A percentile compares a stretch with the other conserved stretches of the same genome.
phyloP scores from a whole-genome alignment of 2,329 filamentous ascomycete genomes.

The Fusarium begoniae region DNA sequence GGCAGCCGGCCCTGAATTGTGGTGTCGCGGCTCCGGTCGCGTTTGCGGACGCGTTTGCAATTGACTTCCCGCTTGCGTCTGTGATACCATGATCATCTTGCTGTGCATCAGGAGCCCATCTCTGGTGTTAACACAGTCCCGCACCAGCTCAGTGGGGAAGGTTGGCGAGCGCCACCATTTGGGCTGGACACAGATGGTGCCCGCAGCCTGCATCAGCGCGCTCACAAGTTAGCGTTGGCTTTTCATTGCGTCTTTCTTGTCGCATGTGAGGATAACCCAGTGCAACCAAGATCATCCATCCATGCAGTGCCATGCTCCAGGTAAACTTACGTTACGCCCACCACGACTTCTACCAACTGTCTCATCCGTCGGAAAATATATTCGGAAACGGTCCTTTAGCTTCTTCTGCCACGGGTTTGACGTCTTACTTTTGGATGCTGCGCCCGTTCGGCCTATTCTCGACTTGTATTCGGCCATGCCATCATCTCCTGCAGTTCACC shows the following conservation, averaged over 20 bases:
- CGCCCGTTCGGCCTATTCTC: constrained; percentile 46
- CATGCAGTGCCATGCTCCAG: constrained; percentile 5
- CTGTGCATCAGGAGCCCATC: constrained; percentile 84
- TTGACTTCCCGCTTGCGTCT: constrained; percentile 25
- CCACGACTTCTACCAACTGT: constrained; percentile 74
- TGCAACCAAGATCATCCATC: constrained; percentile 18
- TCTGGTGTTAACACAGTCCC: constrained; percentile 78
- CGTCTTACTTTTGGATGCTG: constrained; percentile 37
- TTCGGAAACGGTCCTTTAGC: constrained; percentile 65
- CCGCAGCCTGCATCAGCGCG: constrained; percentile 67
- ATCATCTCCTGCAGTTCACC: constrained; percentile 44
- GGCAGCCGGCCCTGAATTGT: constrained; percentile 11
- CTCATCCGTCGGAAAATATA: constrained; percentile 82
- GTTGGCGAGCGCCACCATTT: constrained; percentile 74
- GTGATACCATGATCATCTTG: constrained; percentile 71
- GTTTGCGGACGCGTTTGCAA: constrained; percentile 18
- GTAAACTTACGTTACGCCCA: constrained; percentile 60
- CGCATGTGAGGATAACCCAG: constrained; percentile 29
- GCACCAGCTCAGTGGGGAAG: constrained; percentile 78
- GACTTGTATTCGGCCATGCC: constrained; percentile 57
- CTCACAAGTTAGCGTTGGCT: constrained; percentile 37
- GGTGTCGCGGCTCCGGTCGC: constrained; percentile 23
- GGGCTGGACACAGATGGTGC: constrained; percentile 82
- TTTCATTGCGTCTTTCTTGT: constrained; percentile 21
- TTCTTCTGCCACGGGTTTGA: constrained; percentile 29